phyloP scores from a whole-genome alignment of 2,329 filamentous ascomycete genomes.

The Penicillium hesseltinei region DNA sequence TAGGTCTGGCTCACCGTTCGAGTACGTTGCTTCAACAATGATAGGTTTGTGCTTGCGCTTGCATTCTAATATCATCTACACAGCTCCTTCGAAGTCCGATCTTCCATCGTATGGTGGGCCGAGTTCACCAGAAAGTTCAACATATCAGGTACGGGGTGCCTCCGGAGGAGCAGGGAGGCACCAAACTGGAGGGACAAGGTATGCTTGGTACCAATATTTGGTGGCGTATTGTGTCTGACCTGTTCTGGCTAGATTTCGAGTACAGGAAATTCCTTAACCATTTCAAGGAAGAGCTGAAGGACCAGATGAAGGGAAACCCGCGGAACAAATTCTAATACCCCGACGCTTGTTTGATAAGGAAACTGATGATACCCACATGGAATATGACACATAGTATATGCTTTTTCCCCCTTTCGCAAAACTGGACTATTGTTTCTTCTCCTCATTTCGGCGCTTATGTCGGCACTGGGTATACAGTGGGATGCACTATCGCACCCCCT shows the following conservation, averaged over 20 bases:
- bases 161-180: constrained; percentile 45
- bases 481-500: constrained; percentile 19
- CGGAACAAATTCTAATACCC: constrained; percentile 29
- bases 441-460: background rate
- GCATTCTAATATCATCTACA: constrained; percentile 8
- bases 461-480: constrained; percentile 25
- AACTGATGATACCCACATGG: constrained; percentile 9
- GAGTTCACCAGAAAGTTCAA: constrained; percentile 44
- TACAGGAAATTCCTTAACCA: constrained; percentile 36
- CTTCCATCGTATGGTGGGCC: constrained; percentile 46
- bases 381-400: constrained; percentile 1
- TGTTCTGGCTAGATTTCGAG: constrained; percentile 21
- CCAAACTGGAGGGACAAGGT: constrained; percentile 40
- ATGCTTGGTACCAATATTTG: constrained; percentile 4
- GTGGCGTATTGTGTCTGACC: constrained; percentile 4
- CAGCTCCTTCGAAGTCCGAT: constrained; percentile 45
- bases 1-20: constrained; percentile 40
- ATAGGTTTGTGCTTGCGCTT: background rate
- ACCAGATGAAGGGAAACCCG: constrained; percentile 41
- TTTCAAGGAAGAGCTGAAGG: constrained; percentile 45
- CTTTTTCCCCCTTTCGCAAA: background rate
- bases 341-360: constrained; percentile 11
- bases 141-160: constrained; percentile 42
- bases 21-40: constrained; percentile 28
- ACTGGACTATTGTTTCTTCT: background rate